These are phyloP conservation scores for Rhodomyrtus psidioides DNA, from an alignment of 441 rosid genomes.

Conservation along the genomic window DNA sequence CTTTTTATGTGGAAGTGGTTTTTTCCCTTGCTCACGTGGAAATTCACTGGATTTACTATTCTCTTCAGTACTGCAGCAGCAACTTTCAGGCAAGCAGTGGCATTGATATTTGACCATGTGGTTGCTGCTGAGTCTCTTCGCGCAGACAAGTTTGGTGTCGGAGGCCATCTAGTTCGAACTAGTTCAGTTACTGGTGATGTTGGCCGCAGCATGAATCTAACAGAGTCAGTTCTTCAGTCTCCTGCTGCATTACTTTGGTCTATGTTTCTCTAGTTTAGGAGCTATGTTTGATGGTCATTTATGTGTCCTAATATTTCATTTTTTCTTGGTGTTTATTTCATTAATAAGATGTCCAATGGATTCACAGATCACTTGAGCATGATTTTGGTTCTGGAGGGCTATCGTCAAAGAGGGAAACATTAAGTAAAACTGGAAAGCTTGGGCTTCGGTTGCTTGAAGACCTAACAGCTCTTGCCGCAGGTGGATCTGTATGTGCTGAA, in stretches of 20 bases:
- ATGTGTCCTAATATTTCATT: background rate
- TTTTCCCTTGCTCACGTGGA: background rate
- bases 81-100: conserved; percentile 99
- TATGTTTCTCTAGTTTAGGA: conserved; percentile 17
- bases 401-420: conserved; percentile 39
- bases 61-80: conserved; percentile 95
- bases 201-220: conserved; percentile 63
- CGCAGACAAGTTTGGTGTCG: conserved; percentile 53
- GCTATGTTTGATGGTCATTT: background rate
- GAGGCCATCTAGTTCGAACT: conserved; percentile 60
- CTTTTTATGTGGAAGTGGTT: background rate
- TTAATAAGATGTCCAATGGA: background rate
- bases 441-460: conserved; percentile 97
- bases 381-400: conserved; percentile 40
- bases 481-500: conserved; percentile 99
- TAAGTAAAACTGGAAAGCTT: conserved; percentile 65
- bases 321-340: background rate
- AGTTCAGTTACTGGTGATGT: conserved; percentile 83
- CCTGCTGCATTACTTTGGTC: background rate
- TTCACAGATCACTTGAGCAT: conserved; percentile 58
- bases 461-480: conserved; percentile 99
- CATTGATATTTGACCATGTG: conserved; percentile 86
- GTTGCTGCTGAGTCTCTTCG: conserved; percentile 87
- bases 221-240: conserved; percentile 29
- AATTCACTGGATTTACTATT: conserved; percentile 1